Evolutionary conservation across 1,139 yeast genomes (phyloP).

Genomic region (Blastobotrys malaysiensis): DNA sequence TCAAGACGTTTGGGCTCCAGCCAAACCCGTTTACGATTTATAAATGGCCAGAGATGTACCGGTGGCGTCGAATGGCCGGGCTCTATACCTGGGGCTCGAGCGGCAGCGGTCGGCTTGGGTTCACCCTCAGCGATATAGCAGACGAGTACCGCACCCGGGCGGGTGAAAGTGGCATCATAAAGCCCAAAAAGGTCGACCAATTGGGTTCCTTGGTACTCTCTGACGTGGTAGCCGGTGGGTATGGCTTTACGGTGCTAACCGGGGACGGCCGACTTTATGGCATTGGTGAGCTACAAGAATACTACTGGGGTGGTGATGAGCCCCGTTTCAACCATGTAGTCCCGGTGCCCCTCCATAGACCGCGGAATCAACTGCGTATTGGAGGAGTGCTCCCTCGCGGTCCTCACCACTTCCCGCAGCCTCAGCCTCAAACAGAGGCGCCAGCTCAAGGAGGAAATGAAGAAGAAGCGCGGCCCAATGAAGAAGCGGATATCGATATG

Average conservation of each 20-base stretch:
- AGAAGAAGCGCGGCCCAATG: neutral
- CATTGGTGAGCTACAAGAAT: constrained; percentile 21
- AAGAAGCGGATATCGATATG: neutral
- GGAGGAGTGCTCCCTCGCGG: constrained; percentile 15
- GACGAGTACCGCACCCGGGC: constrained; percentile 9
- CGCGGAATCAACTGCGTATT: constrained; percentile 9
- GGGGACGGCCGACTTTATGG: constrained; percentile 24
- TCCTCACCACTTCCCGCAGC: neutral
- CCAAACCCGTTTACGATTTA: constrained; percentile 22
- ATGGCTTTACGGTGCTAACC: constrained; percentile 52
- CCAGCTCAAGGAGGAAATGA: neutral
- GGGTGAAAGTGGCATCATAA: constrained; percentile 11
- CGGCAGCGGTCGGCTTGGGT: constrained; percentile 55
- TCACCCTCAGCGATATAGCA: constrained; percentile 25
- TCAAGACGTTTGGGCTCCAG: constrained; percentile 24
- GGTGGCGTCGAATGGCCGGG: constrained; percentile 40
- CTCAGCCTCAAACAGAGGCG: neutral
- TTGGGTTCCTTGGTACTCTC: constrained; percentile 40
- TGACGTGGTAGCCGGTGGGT: constrained; percentile 64
- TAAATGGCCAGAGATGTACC: constrained; percentile 50
- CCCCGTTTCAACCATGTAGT: neutral
- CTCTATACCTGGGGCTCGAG: constrained; percentile 63
- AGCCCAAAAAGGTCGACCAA: constrained; percentile 27
- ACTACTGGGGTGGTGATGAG: constrained; percentile 8
- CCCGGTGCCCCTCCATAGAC: constrained; percentile 1